Conservation (phyloP, 2,329 filamentous ascomycete genomes). For the Penicillium sp. region DNA sequence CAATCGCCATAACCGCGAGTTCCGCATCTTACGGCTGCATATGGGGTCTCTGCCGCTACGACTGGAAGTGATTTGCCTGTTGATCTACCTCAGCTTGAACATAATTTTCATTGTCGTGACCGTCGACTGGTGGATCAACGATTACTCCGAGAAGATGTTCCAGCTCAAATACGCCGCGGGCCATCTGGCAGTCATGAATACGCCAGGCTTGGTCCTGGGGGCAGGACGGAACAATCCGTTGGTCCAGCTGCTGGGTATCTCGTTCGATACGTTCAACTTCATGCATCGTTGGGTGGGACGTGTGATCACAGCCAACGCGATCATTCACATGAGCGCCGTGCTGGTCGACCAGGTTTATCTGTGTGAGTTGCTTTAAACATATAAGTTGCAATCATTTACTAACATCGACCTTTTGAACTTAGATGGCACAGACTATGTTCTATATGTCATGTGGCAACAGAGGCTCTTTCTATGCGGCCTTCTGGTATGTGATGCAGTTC, state of each 20-base stretch:
- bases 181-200: conserved; percentile 77
- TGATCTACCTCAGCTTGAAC: conserved; percentile 66
- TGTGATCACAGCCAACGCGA: conserved; percentile 63
- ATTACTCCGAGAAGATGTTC: conserved; percentile 31
- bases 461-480: conserved; percentile 33
- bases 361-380: conserved; percentile 17
- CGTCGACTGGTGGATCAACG: conserved; percentile 32
- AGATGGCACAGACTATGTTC: conserved; percentile 56
- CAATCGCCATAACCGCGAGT: conserved; percentile 70
- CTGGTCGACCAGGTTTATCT: conserved; percentile 21
- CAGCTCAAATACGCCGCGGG: conserved; percentile 75
- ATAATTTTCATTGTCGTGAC: conserved; percentile 62
- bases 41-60: conserved; percentile 72
- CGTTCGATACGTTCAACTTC: conserved; percentile 92
- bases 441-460: conserved; percentile 27
- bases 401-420: background rate
- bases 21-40: conserved; percentile 63
- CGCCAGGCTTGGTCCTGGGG: conserved; percentile 81
- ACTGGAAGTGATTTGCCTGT: conserved; percentile 67
- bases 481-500: conserved; percentile 38
- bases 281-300: conserved; percentile 79
- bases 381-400: background rate
- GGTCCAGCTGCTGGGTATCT: conserved; percentile 73
- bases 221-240: conserved; percentile 89
- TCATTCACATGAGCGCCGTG: conserved; percentile 60